Percentiles rank a stretch among this genome's conserved stretches.
phyloP scores from a whole-genome alignment of 352 stramenopile species.

The Phytopythium chamaehyphon region DNA sequence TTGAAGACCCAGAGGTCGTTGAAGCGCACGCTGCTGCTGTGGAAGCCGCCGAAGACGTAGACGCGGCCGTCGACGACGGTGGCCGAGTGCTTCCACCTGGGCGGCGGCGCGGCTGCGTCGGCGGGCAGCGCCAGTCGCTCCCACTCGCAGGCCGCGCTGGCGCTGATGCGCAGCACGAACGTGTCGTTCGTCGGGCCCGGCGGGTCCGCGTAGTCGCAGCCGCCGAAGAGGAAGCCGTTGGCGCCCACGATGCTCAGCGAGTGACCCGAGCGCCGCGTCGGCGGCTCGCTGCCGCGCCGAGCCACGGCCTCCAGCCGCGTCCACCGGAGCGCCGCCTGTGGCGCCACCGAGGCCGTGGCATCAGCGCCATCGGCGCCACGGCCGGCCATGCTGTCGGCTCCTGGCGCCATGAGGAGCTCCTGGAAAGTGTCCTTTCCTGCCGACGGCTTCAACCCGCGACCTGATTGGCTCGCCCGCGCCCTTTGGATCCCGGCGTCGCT shows the following conservation, averaged over 20 bases:
- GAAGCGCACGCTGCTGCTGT: slow-evolving; percentile 81
- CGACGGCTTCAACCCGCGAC: not conserved
- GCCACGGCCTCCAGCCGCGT: slow-evolving; percentile 43
- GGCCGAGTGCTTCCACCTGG: slow-evolving; percentile 90
- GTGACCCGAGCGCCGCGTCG: slow-evolving; percentile 90
- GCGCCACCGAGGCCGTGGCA: not conserved
- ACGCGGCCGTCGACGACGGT: slow-evolving; percentile 87
- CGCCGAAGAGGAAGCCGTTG: slow-evolving; percentile 92
- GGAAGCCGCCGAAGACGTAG: slow-evolving; percentile 94
- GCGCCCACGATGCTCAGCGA: slow-evolving; percentile 89
- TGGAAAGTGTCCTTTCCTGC: too few relatives aligned
- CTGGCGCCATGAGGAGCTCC: not conserved
- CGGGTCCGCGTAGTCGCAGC: slow-evolving; percentile 83
- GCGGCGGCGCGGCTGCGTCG: slow-evolving; percentile 25
- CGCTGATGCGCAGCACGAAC: slow-evolving; percentile 90
- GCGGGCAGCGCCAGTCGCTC: slow-evolving; percentile 48
- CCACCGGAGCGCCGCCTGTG: slow-evolving; percentile 39
- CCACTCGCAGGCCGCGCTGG: slow-evolving; percentile 66
- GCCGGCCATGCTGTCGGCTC: not conserved
- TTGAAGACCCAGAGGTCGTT: slow-evolving; percentile 98
- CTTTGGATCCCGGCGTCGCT: slow-evolving; percentile 25
- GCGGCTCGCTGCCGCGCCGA: slow-evolving; percentile 77
- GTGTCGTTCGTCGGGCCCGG: slow-evolving; percentile 92
- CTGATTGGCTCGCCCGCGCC: slow-evolving; percentile 15
- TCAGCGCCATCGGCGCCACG: too few relatives aligned